Evolutionary conservation across 2,329 filamentous ascomycete genomes (phyloP).

Genomic region (Nemania abortiva): DNA sequence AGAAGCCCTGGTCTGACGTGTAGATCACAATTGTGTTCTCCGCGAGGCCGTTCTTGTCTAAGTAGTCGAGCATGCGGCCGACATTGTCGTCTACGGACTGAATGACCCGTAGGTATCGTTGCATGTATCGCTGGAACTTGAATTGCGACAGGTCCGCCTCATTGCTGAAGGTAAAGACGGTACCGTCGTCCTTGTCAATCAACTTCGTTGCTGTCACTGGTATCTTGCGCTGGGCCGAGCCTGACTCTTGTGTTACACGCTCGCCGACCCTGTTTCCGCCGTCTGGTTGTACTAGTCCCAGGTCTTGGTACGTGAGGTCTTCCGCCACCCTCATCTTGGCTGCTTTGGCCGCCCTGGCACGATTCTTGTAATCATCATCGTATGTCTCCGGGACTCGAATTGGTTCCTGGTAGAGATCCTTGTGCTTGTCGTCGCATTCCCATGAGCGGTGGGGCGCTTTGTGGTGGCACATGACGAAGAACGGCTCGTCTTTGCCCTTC

Average conservation of each 20-base stretch:
- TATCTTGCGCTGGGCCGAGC: conserved; percentile 35
- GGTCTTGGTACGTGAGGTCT: conserved; percentile 25
- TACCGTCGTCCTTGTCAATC: conserved; percentile 43
- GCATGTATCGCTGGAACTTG: conserved; percentile 69
- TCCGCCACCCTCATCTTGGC: conserved; percentile 51
- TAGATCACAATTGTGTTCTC: conserved; percentile 66
- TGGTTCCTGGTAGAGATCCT: conserved; percentile 60
- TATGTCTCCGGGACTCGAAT: conserved; percentile 64
- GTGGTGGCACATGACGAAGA: conserved; percentile 69
- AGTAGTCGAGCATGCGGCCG: conserved; percentile 60
- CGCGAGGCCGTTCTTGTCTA: conserved; percentile 57
- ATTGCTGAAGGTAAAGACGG: conserved; percentile 59
- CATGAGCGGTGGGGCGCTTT: conserved; percentile 61
- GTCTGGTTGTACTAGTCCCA: conserved; percentile 21
- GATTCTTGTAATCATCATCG: conserved; percentile 66
- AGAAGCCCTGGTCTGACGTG: conserved; percentile 67
- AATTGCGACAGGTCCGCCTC: conserved; percentile 60
- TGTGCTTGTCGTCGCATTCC: conserved; percentile 50
- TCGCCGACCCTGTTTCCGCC: conserved; percentile 15
- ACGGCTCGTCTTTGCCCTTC: conserved; percentile 50
- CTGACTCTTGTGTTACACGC: conserved; percentile 1
- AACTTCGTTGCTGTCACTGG: conserved; percentile 51
- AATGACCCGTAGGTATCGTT: conserved; percentile 65
- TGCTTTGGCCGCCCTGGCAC: conserved; percentile 60
- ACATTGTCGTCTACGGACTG: conserved; percentile 66